Evolutionary conservation across 2,329 filamentous ascomycete genomes (phyloP), one percentile per base, ranked within the genome.

Genomic region (Chrysosphaeria jannelii): DNA sequence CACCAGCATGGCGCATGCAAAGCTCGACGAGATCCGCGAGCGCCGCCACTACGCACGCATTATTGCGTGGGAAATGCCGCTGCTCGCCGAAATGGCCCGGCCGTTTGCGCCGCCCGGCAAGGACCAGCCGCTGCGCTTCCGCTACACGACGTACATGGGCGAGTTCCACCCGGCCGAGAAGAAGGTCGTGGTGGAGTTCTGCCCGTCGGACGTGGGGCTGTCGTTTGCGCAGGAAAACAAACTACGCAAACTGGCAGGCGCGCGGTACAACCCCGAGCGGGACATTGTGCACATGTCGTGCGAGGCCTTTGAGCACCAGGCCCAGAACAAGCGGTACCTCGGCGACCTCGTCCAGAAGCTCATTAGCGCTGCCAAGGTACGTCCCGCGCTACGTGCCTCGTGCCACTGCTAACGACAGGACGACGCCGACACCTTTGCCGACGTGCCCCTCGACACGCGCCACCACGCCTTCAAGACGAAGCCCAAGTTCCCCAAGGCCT

Each of bases 291-390:
- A 74, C 46, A 90, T 97, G 57, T 78, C 71, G 39, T 74, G 71
- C 47, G 85, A 93, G 44, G 65, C 67, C 39, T 89, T 71, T 42
- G 64, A 75, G 39, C 72, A 79, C 26, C 70, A 76, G 39, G 75
- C 79, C 10, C 79, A 93, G 50, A 97, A 97, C 51, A 97, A 93
- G 55, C 65, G 75, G n/a, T 85, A 85, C 41, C 54, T 97, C 12
- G 69, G 64, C 25, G 75, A 89, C 35, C 45, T 76, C 23, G 59
- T 93, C 23, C 53, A 68, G 31, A 59, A 53, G 23, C 48, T 97
- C 32, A 47, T 97, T 28, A 50, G 48, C 5, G 65, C 75, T 39
- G 76, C 79, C 28, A 72, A 65, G 49, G 58, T 59, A 44, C 3
- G 26, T 18, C 16, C n/a, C 16, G 16, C 7, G n/a, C 7, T 7